phyloP scores from a whole-genome alignment of 2,329 filamentous ascomycete species.

The Periconia sp. region DNA sequence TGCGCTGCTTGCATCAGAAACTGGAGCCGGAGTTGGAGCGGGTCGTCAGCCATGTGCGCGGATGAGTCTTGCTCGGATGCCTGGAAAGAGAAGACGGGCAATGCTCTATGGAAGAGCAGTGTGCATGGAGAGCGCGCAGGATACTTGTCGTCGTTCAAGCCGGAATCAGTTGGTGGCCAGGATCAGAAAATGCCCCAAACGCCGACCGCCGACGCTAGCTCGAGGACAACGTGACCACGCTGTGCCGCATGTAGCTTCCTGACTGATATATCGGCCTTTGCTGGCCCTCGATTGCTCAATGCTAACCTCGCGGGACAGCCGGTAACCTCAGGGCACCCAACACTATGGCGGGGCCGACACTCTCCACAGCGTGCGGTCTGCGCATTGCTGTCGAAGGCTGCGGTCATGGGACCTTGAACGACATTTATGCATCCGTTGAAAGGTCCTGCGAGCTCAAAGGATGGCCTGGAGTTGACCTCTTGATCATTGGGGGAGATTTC shows the following conservation, averaged over 20 bases:
- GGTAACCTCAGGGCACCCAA: background rate
- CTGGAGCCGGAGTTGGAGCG: constrained; percentile 26
- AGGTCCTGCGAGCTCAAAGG: constrained; percentile 71
- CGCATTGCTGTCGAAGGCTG: constrained; percentile 88
- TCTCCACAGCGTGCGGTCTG: constrained; percentile 48
- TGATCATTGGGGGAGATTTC: constrained; percentile 97
- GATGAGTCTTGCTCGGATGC: constrained; percentile 10
- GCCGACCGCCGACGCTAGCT: constrained; percentile 34
- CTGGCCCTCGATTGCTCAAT: background rate
- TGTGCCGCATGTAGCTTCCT: background rate
- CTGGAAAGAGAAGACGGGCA: constrained; percentile 16
- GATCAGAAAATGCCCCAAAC: constrained; percentile 16
- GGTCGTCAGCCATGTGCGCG: constrained; percentile 26
- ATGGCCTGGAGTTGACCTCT: constrained; percentile 83
- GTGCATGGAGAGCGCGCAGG: too few relatives aligned
- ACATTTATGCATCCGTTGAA: constrained; percentile 83
- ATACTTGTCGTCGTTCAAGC: too few relatives aligned
- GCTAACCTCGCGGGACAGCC: background rate
- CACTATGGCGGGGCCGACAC: constrained; percentile 32
- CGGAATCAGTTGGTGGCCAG: too few relatives aligned
- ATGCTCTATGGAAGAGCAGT: background rate
- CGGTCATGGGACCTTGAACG: constrained; percentile 88
- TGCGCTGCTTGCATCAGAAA: constrained; percentile 45
- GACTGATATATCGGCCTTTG: background rate
- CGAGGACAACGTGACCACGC: background rate